Conservation (phyloP, 2,329 filamentous ascomycete species). For the Pseudogymnoascus sp. region DNA sequence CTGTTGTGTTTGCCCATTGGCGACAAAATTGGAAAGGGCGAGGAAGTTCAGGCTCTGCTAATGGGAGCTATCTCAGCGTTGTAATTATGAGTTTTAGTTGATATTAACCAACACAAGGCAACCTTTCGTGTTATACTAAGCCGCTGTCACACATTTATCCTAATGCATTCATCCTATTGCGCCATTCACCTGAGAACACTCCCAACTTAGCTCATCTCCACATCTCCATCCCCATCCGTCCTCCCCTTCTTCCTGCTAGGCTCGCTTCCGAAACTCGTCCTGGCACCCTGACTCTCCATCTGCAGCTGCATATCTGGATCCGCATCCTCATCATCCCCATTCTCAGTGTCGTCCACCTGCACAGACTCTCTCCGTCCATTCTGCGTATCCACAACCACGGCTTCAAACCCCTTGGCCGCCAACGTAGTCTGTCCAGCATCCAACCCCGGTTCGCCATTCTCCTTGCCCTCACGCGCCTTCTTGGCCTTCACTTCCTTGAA, state of each 20-base stretch:
- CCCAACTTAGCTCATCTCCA: conserved; percentile 21
- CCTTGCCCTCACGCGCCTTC: conserved; percentile 29
- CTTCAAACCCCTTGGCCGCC: conserved; percentile 12
- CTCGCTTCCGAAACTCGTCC: conserved; percentile 16
- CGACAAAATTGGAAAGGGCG: conserved; percentile 57
- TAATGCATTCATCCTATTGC: conserved; percentile 7
- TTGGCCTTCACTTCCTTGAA: conserved; percentile 73
- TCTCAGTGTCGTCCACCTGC: not conserved
- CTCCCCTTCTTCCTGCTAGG: conserved; percentile 13
- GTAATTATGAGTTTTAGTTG: conserved; percentile 14
- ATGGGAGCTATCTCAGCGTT: conserved; percentile 47
- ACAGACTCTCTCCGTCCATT: conserved; percentile 11
- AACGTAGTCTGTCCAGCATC: conserved; percentile 26
- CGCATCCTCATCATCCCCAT: conserved; percentile 15
- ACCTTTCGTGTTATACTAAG: not conserved
- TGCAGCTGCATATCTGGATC: conserved; percentile 26
- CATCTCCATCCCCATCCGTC: conserved; percentile 18
- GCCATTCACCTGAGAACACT: not conserved
- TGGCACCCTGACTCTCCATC: conserved; percentile 23
- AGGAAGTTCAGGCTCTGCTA: conserved; percentile 67
- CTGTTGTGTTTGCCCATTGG: conserved; percentile 54
- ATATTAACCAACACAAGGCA: not conserved
- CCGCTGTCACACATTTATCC: not conserved
- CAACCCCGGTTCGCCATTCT: conserved; percentile 15
- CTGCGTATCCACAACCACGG: conserved; percentile 15